A percentile compares a stretch with the other conserved stretches of the same genome.
Evolutionary conservation across 2,329 filamentous ascomycete genomes (phyloP).

Genomic region (Fusarium nurragi): DNA sequence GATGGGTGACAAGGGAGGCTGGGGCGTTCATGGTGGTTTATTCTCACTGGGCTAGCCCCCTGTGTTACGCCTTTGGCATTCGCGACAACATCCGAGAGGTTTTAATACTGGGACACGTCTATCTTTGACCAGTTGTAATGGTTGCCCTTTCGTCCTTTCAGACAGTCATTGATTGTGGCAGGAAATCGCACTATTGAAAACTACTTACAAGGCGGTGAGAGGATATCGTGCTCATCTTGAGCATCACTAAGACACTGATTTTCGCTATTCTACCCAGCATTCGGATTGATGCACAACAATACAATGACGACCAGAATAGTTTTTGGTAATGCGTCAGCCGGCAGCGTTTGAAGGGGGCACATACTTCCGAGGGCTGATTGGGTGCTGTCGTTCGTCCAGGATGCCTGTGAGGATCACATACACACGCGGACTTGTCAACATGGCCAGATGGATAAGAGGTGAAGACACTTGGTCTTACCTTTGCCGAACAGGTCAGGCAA

Average conservation of each 20-base stretch:
- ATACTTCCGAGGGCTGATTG: slow-evolving; percentile 2
- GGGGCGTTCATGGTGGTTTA: slow-evolving; percentile 5
- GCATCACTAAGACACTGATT: background rate
- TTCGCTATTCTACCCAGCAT: background rate
- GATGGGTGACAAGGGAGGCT: slow-evolving; percentile 15
- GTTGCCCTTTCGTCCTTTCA: slow-evolving; percentile 11
- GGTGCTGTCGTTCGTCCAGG: slow-evolving; percentile 20
- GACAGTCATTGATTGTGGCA: slow-evolving; percentile 24
- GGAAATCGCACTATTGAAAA: slow-evolving; percentile 20
- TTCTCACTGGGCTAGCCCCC: slow-evolving; percentile 2
- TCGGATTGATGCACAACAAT: background rate
- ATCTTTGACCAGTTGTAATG: background rate
- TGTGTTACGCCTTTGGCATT: slow-evolving; percentile 20
- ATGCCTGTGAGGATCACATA: slow-evolving; percentile 15
- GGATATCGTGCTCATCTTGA: slow-evolving; percentile 10
- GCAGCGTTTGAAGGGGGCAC: slow-evolving; percentile 2
- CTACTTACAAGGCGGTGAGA: slow-evolving; percentile 25
- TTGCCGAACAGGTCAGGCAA: background rate
- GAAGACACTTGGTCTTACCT: background rate
- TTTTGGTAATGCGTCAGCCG: slow-evolving; percentile 8
- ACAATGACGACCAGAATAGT: background rate
- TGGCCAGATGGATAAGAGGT: background rate
- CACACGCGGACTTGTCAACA: background rate
- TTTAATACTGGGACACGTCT: slow-evolving; percentile 24
- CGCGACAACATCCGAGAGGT: slow-evolving; percentile 2